Evolutionary conservation across 225 moss, liverwort and hornwort genomes (phyloP).

Genomic region (Pseudisothecium myosuroides): DNA sequence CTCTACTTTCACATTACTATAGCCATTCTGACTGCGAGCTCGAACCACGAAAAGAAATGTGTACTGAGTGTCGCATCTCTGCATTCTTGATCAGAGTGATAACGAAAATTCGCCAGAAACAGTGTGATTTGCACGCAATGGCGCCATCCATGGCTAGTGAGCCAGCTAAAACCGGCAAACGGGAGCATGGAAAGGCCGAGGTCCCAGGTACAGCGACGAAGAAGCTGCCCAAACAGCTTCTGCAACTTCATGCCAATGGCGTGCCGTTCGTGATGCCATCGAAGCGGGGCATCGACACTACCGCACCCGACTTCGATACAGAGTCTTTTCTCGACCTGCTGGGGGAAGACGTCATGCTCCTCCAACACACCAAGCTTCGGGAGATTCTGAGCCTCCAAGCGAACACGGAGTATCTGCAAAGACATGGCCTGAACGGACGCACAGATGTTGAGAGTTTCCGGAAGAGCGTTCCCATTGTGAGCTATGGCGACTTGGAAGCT

Average conservation of each 20-base stretch:
- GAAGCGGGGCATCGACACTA: background rate
- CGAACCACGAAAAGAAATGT: background rate
- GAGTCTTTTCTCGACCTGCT: conserved; percentile 1
- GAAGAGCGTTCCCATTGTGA: conserved; percentile 26
- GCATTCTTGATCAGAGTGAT: background rate
- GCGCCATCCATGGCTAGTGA: background rate
- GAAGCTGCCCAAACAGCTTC: background rate
- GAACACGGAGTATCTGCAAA: conserved; percentile 27
- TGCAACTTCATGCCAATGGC: background rate
- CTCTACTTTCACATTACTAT: background rate
- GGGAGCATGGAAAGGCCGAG: background rate
- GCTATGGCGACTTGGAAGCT: conserved; percentile 26
- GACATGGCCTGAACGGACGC: conserved; percentile 27
- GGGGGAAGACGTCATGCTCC: conserved; percentile 4
- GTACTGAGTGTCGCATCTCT: background rate
- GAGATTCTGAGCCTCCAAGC: conserved; percentile 31
- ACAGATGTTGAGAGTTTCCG: conserved; percentile 38
- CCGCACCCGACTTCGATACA: background rate
- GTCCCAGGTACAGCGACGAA: background rate
- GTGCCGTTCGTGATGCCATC: conserved; percentile 4
- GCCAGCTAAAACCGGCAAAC: background rate
- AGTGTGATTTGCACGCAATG: background rate
- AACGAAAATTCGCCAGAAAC: background rate
- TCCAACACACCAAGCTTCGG: conserved; percentile 23
- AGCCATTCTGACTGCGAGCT: background rate